Base-by-base conservation (phyloP, 768 basidiomycete genomes). In the Suillus plorans region DNA sequence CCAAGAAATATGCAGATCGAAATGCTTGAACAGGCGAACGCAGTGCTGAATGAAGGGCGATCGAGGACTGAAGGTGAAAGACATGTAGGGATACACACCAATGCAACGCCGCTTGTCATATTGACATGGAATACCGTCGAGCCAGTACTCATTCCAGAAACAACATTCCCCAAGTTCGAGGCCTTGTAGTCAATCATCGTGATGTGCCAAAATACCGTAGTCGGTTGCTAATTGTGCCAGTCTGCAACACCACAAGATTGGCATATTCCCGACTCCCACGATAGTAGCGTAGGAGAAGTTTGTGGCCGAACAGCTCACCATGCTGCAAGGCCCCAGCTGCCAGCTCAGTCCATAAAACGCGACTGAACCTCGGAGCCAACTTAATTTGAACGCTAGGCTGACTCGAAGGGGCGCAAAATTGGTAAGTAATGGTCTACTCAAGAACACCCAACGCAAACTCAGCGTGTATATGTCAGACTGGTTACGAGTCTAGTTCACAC, bases 151-250 rank as follows among this genome's bases (percentile, higher is more conserved):
- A 82, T 85, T 42, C 87, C 85, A 8, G 92, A 87, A 42, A 94
- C 89, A 71, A 95, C 97, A 0, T 84, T 85, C 78, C 94, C 91
- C 76, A 31, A 31, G 4, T 97, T 97, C 12, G 83, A 86, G 9
- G 80, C 68, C 74, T 93, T 95, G 83, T 96, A 96, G 55, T 65
- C 28, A 47, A 57, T 63, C 74, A 70, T 74, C 14, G 53, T 52
- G 41, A 16, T 37, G 36, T 61, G 63, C 34, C 7, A 62, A 2
- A 20, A 36, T 36, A 36, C 9, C 31, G 47, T 57, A n/a, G 22
- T 22, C 36, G 37, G 52, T 53, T 12, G 39, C 25, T 49, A 9
- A 14, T 53, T 45, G 31, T 14, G 31, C n/a, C n/a, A n/a, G 5
- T 31, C 31, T 31, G 31, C 31, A 31, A 31, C 28, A 31, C 28